Evolutionary conservation across 495 filamentous ascomycete species (phyloP), one percentile per base, ranked within the genome.

Genomic region (Thermochaetoides thermophila): DNA sequence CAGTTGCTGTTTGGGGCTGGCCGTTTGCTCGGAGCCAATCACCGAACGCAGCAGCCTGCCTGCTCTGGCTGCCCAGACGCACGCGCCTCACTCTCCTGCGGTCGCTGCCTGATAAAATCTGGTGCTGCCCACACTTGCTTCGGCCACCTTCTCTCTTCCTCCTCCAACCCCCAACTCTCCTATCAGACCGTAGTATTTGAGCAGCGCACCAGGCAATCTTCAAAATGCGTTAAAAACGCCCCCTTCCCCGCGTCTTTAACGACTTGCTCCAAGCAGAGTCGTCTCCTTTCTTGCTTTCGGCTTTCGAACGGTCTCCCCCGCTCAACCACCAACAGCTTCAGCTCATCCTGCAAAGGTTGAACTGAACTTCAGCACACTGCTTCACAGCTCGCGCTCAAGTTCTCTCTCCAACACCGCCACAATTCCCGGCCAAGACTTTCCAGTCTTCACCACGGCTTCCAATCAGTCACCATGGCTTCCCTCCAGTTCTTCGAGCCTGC

Each of bases 381-480:
- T 59, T 53, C 41, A 32, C 43, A 60, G 60, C 60, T 59, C 53
- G 43, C 55, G 58, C 59, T 59, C 42, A 40, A 55, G 60, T 63
- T 67, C 58, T 37, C 43, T 51, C 37, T 37, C 41, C 49, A 46
- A 38, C 48, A 59, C 63, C 58, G 55, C 61, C 55, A 63, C 52
- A 50, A 68, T 71, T 64, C 49, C 52, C 48, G 48, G 47, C 36
- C 56, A 49, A 64, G 66, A 66, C 62, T 64, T 59, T 43, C 41
- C 52, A 59, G 59, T 66, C 65, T 68, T 69, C 68, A 72, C 63
- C 54, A 72, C 68, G 66, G 65, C 67, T 67, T 59, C 61, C 28
- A 42, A 48, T 46, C 68, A 63, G 63, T 58, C 59, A 69, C 34
- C 59, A 72, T 72, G 68, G 66, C 63, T 55, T 66, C 66, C 65